These are phyloP conservation scores for Clonostachys sp. DNA, from an alignment of 2,329 filamentous ascomycete genomes.

Conservation along the genomic window DNA sequence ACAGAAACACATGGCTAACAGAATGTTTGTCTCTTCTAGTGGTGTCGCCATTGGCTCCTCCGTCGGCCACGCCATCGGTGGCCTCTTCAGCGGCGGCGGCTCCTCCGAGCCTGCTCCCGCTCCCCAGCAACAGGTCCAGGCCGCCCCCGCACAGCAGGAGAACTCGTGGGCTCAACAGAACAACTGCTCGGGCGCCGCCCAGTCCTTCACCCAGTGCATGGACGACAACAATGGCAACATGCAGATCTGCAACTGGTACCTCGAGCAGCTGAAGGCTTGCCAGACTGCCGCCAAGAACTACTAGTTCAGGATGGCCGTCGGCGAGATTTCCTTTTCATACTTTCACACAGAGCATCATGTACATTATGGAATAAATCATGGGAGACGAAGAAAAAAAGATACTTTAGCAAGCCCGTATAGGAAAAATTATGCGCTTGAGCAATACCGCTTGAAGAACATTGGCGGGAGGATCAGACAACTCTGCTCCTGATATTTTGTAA, in stretches of 20 bases:
- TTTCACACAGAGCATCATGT: too few species aligned
- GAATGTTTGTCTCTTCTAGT: constrained; percentile 23
- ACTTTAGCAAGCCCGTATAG: too few species aligned
- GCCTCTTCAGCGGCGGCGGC: constrained; percentile 78
- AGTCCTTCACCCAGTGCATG: constrained; percentile 91
- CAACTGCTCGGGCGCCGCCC: constrained; percentile 76
- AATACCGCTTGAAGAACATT: too few species aligned
- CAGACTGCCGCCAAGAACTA: constrained; percentile 72
- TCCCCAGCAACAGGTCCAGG: constrained; percentile 40
- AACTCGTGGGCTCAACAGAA: constrained; percentile 48
- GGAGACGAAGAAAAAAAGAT: constrained; percentile 1
- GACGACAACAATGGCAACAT: constrained; percentile 92
- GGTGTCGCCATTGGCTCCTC: constrained; percentile 96
- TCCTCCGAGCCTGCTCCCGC: constrained; percentile 47
- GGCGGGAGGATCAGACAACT: too few species aligned
- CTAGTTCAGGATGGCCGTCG: constrained; percentile 29
- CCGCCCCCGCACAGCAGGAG: constrained; percentile 22
- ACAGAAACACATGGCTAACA: not conserved
- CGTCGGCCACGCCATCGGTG: constrained; percentile 90
- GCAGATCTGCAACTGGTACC: constrained; percentile 95
- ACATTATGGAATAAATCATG: constrained; percentile 3
- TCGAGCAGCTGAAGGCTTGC: constrained; percentile 94
- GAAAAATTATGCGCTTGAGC: too few species aligned
- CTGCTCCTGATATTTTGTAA: not conserved
- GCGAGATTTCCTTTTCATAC: too few species aligned